Evolutionary conservation across 805 yeast species (phyloP).

Genomic region (Cyberlindnera saturnus): DNA sequence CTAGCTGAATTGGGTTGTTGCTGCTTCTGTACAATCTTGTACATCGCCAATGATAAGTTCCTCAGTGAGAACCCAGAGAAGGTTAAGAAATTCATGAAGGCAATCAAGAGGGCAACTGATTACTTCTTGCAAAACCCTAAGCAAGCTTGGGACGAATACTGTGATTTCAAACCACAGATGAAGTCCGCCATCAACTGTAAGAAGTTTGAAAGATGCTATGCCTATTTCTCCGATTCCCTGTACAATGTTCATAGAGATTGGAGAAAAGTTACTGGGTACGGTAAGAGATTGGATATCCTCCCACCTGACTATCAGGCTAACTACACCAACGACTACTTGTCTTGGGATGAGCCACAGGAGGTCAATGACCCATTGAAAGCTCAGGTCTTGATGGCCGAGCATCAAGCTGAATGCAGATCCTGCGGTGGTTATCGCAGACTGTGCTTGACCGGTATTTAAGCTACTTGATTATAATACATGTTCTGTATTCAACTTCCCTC

Average conservation of each 20-base stretch:
- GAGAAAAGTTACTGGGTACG: neutral
- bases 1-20: neutral
- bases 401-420: neutral
- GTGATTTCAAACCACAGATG: slow-evolving; percentile 1
- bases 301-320: neutral
- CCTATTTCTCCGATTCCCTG: neutral
- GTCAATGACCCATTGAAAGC: slow-evolving; percentile 1
- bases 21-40: neutral
- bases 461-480: neutral
- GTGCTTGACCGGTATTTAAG: neutral
- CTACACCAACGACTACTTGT: neutral
- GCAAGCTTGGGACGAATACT: neutral
- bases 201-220: slow-evolving; percentile 1
- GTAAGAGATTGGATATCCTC: slow-evolving; percentile 1
- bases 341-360: slow-evolving; percentile 1
- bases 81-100: neutral
- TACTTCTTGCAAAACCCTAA: neutral
- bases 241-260: neutral
- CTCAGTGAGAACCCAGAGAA: neutral
- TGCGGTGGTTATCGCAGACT: neutral
- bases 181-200: neutral
- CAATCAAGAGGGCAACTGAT: neutral
- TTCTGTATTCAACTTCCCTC: too few species aligned
- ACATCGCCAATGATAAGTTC: neutral
- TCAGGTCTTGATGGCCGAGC: neutral